Evolutionary conservation across 2,329 filamentous ascomycete genomes (phyloP).

Genomic region (Exophiala sp.): DNA sequence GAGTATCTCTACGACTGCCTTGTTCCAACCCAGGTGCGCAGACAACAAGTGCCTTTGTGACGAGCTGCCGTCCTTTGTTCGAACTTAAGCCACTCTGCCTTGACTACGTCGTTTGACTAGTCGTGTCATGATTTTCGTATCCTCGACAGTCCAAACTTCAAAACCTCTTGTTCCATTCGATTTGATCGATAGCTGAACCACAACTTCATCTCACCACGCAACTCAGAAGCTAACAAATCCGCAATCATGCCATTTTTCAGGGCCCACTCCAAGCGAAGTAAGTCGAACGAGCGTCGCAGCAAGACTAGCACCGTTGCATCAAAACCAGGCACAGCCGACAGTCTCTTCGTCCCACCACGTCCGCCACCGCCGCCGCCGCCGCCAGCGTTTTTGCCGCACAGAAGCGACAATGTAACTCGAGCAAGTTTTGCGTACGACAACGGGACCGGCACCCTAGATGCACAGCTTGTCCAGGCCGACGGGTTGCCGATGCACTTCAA

Average conservation of each 20-base stretch:
- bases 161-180: neutral
- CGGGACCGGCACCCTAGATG: conserved; percentile 12
- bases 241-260: neutral
- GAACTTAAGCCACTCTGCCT: too few species aligned
- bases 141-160: neutral
- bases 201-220: neutral
- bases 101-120: too few species aligned
- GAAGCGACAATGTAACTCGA: neutral
- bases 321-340: conserved; percentile 1
- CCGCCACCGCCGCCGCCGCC: neutral
- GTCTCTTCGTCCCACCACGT: neutral
- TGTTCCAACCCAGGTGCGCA: too few species aligned
- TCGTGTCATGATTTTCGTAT: too few species aligned
- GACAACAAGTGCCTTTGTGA: too few species aligned
- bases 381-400: neutral
- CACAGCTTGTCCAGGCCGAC: conserved; percentile 7
- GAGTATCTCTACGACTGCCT: too few species aligned
- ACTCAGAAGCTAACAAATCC: neutral
- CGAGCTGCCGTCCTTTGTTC: too few species aligned
- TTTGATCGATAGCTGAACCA: too few species aligned
- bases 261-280: neutral
- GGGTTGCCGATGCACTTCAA: conserved; percentile 4
- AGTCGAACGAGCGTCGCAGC: neutral
- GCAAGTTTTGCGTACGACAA: conserved; percentile 14
- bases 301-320: neutral